Evolutionary conservation across 352 stramenopile species (phyloP).

Genomic region (Phytophthora tentaculata): DNA sequence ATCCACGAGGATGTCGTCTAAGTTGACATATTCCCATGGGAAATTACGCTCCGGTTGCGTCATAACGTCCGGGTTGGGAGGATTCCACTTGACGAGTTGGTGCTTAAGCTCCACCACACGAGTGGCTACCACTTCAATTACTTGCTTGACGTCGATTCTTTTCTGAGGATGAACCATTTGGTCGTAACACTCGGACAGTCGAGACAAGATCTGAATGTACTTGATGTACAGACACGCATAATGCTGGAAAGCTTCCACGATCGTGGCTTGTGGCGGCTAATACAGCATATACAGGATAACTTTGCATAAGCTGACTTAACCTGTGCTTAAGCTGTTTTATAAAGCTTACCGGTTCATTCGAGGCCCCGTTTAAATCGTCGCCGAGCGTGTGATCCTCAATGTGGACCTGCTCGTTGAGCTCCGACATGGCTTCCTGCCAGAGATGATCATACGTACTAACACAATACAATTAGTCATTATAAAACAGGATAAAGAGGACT

Average conservation of each 20-base stretch:
- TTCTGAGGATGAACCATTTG: slow-evolving; percentile 96
- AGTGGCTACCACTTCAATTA: slow-evolving; percentile 92
- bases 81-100: slow-evolving; percentile 95
- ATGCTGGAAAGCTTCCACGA: slow-evolving; percentile 93
- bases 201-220: slow-evolving; percentile 93
- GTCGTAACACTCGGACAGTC: slow-evolving; percentile 92
- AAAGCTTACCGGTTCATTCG: slow-evolving; percentile 45
- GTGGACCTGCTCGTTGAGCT: slow-evolving; percentile 93
- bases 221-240: slow-evolving; percentile 96
- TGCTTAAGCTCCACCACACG: slow-evolving; percentile 91
- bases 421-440: slow-evolving; percentile 93
- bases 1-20: slow-evolving; percentile 93
- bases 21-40: slow-evolving; percentile 95
- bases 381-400: slow-evolving; percentile 86
- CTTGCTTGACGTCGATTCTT: slow-evolving; percentile 92
- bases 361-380: slow-evolving; percentile 39
- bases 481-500: not conserved
- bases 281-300: not conserved
- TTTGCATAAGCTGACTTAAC: not conserved
- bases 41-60: slow-evolving; percentile 86
- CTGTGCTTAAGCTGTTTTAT: not conserved
- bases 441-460: slow-evolving; percentile 86
- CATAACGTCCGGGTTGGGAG: slow-evolving; percentile 89
- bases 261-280: slow-evolving; percentile 73
- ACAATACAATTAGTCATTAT: not conserved